Evolutionary conservation across 1,284 basidiomycete genomes (phyloP), one percentile per base, ranked within the genome.

Genomic region (Gymnopus androsaceus): DNA sequence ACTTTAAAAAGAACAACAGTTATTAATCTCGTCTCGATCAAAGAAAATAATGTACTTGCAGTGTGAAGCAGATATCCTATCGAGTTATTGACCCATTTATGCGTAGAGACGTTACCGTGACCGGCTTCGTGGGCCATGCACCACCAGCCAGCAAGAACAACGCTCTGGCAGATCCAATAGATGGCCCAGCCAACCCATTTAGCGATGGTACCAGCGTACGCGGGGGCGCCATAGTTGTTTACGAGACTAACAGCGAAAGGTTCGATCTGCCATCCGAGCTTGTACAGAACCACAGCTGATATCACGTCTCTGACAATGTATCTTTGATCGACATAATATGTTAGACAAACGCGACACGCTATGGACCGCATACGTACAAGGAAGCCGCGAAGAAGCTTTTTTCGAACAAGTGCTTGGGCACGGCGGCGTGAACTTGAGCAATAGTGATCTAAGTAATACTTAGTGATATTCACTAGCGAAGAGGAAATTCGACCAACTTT

Each of bases 361-460:
- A n/a, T n/a, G n/a, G n/a, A n/a, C n/a, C n/a, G n/a, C n/a, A n/a
- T n/a, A n/a, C n/a, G n/a, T 91, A 92, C 59, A 75, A 68, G 25
- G 82, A 75, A 21, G 84, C 87, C 60, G 78, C 79, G 59, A 81
- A 54, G 0, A 88, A 87, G 4, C 80, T 85, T 67, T 87, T 87
- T 67, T 89, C 73, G 67, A 83, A 87, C 67, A 91, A 84, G 68
- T 88, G 83, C 44, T 82, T 82, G 1, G 82, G 82, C 12, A 84
- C 67, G 1, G 71, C 75, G 1, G 76, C 69, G 50, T 75, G 80
- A 15, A 84, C 62, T 54, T 83, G 73, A 4, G 73, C 61, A n/a
- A 81, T 63, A 12, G 78, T 77, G 36, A 74, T 69, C 78, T 65
- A 44, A 25, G 38, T 25, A 25, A 3, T 84, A 4, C 15, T 27